phyloP scores from a whole-genome alignment of 345 rosid genomes.

The Bretschneidera sinensis region DNA sequence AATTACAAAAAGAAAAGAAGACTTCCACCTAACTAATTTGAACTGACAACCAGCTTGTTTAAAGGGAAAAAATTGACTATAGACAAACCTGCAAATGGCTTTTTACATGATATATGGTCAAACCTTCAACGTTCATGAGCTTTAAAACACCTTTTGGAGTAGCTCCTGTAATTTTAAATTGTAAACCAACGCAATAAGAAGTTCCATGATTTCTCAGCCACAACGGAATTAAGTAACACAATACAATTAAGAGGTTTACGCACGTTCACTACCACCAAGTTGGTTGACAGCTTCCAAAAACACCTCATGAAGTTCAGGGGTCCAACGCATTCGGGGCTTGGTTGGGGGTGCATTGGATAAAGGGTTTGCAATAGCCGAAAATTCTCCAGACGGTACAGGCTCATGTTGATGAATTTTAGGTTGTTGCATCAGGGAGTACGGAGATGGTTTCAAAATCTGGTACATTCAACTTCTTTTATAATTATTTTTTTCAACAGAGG shows the following conservation, averaged over 20 bases:
- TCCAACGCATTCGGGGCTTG: constrained; percentile 93
- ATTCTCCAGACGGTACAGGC: constrained; percentile 28
- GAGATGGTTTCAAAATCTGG: constrained; percentile 30
- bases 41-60: not conserved
- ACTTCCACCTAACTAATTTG: not conserved
- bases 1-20: constrained; percentile 13
- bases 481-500: not conserved
- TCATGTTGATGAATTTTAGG: constrained; percentile 39
- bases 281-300: constrained; percentile 87
- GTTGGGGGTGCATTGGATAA: constrained; percentile 30
- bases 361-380: constrained; percentile 23
- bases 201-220: not conserved
- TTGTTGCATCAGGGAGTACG: constrained; percentile 31
- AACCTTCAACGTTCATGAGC: constrained; percentile 67
- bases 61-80: constrained; percentile 2
- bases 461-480: constrained; percentile 5
- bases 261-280: constrained; percentile 90
- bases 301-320: constrained; percentile 90
- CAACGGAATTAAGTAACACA: not conserved
- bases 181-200: constrained; percentile 8
- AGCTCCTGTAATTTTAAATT: constrained; percentile 56
- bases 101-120: constrained; percentile 96
- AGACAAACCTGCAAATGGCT: constrained; percentile 83
- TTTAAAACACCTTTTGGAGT: constrained; percentile 89
- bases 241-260: constrained; percentile 21